Percentiles rank a stretch among this genome's conserved stretches.
Conservation (phyloP, 441 rosid species). For the Erodium trifolium region DNA sequence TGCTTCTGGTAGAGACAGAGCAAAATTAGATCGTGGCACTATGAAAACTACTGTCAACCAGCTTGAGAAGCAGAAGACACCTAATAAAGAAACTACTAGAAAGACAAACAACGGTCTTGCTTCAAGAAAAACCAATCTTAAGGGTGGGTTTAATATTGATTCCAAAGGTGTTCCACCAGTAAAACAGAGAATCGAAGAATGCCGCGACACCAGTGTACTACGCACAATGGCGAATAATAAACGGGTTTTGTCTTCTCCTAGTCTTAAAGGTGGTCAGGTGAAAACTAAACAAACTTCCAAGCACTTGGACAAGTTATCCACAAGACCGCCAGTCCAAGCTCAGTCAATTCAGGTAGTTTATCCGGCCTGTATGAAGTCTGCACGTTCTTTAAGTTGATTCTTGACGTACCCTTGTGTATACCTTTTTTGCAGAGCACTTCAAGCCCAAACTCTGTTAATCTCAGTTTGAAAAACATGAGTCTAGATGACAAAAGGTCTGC, state of each 20-base stretch:
- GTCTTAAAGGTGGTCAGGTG: no score
- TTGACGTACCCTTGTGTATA: slow-evolving; percentile 4
- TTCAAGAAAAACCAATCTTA: slow-evolving; percentile 1
- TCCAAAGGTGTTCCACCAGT: neutral
- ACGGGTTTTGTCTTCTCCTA: slow-evolving; percentile 12
- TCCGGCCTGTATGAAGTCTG: slow-evolving; percentile 2
- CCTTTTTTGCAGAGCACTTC: slow-evolving; percentile 17
- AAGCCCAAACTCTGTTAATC: neutral
- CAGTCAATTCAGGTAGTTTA: slow-evolving; percentile 18
- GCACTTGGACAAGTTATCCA: slow-evolving; percentile 9
- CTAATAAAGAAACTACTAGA: neutral
- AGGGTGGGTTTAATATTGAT: no score
- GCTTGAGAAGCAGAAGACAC: slow-evolving; percentile 14
- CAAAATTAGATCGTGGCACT: slow-evolving; percentile 11
- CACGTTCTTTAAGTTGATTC: neutral
- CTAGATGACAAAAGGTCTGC: slow-evolving; percentile 16
- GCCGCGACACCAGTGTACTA: slow-evolving; percentile 8
- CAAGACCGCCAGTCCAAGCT: slow-evolving; percentile 11
- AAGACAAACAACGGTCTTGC: slow-evolving; percentile 7
- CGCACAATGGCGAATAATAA: slow-evolving; percentile 11
- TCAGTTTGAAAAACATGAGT: slow-evolving; percentile 10
- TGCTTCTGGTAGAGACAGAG: slow-evolving; percentile 12
- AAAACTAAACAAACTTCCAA: slow-evolving; percentile 3
- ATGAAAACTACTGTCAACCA: slow-evolving; percentile 10
- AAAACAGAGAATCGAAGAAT: slow-evolving; percentile 5